Evolutionary conservation across 257 asterid species (phyloP), one percentile per base, ranked within the genome.

Genomic region (Voacanga thouarsii): DNA sequence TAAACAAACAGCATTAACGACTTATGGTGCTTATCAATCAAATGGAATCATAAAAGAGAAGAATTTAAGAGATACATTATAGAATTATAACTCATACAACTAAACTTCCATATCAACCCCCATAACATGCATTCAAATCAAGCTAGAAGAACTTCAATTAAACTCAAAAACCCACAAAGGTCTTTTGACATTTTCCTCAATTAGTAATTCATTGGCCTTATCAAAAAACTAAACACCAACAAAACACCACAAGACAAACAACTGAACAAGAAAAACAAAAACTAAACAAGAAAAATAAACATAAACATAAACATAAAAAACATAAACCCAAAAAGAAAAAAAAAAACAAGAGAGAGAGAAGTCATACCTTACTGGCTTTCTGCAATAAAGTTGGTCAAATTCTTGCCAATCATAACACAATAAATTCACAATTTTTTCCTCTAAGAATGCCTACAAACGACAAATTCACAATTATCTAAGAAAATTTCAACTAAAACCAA

Each of bases 301-400:
- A n/a, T n/a, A n/a, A n/a, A n/a, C 9, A 21, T 6, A n/a, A 12
- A 28, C 3, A 76, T 0, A n/a, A 12, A 80, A 71, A 26, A 45
- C 26, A 2, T 0, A 60, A 1, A 39, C 44, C 12, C 0, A 50
- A 4, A 60, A 14, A 15, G 49, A 0, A 0, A 28, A 68, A 68
- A 44, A 19, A 84, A 59, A 21, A 70, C 61, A 44, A 19, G 28
- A 30, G 68, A 45, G 15, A 71, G 57, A 79, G 68, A 78, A 12
- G 19, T 21, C 79, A 70, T 86, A 86, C 89, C 89, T 86, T 77
- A 55, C 33, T 45, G 77, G 55, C 37, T 23, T 2, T 21, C 71
- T 72, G n/a, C n/a, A n/a, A n/a, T n/a, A n/a, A n/a, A n/a, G n/a
- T n/a, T n/a, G n/a, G n/a, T n/a, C n/a, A n/a, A n/a, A n/a, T n/a